These are phyloP conservation scores for Neurospora hispaniola DNA, from an alignment of 495 filamentous ascomycete species.

Conservation along the genomic window DNA sequence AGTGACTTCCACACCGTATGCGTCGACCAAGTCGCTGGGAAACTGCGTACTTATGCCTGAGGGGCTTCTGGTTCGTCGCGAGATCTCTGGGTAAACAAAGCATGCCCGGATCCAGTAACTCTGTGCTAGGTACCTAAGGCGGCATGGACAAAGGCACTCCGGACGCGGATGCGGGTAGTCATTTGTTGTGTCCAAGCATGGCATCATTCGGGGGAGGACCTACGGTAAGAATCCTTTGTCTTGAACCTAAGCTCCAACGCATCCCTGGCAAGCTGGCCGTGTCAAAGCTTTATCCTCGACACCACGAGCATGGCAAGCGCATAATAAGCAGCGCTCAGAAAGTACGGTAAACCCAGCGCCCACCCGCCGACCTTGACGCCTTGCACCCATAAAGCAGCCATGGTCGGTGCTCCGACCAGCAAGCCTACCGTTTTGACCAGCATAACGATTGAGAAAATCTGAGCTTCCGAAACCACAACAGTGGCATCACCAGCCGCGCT, in stretches of 20 bases:
- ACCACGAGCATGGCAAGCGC: conserved; percentile 10
- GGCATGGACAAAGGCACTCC: background rate
- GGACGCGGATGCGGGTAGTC: background rate
- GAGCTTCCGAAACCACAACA: conserved; percentile 15
- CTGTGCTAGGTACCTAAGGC: background rate
- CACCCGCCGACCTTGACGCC: conserved; percentile 15
- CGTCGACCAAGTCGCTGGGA: background rate
- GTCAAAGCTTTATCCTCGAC: conserved; percentile 1
- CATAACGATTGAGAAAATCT: conserved; percentile 37
- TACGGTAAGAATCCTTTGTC: background rate
- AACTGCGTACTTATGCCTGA: background rate
- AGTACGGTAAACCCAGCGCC: conserved; percentile 22
- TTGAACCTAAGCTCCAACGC: background rate
- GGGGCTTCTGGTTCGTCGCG: background rate
- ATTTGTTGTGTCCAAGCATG: background rate
- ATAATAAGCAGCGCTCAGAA: conserved; percentile 28
- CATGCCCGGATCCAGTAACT: background rate
- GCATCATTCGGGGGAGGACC: background rate
- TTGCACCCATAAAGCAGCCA: conserved; percentile 31
- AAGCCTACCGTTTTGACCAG: conserved; percentile 33
- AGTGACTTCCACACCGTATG: background rate
- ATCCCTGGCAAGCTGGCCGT: background rate
- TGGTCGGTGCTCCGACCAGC: conserved; percentile 29
- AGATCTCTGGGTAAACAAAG: background rate
- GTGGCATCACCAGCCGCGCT: conserved; percentile 4